Evolutionary conservation across 208 protist genomes (phyloP), one percentile per base, ranked within the genome.

Genomic region (Sergeia podlipaevii): DNA sequence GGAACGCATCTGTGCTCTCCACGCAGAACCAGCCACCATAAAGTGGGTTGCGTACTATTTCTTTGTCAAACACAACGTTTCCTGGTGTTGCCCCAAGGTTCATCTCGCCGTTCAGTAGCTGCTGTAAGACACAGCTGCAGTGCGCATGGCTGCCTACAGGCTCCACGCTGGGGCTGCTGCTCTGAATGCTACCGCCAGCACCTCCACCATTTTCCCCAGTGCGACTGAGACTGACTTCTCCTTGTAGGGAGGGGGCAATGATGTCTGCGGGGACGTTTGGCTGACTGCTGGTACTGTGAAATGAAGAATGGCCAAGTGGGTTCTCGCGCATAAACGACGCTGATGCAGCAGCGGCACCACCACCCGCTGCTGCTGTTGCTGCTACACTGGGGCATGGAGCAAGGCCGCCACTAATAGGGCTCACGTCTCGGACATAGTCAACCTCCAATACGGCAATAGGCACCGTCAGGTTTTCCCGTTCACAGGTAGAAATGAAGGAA

Each of bases 21-120:
- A 87, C 65, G 30, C 50, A 56, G 46, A 81, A 73, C 83, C 83
- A 91, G 18, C 78, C 78, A 23, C 70, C 83, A 68, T 79, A 85
- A 45, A 70, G 73, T n/a, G 66, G 61, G 53, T 67, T 78, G 38
- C 59, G 44, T 46, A 55, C 58, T 42, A 75, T 60, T 21, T 60
- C 50, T 30, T 48, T 38, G 43, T 78, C 70, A 29, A 83, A 78
- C 21, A 64, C 55, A 29, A 78, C 52, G 38, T 46, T 60, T 10
- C 79, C 65, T 8, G 59, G 55, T 24, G 37, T 37, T 8, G 60
- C 51, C 26, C 39, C 38, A 11, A 48, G 34, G 28, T 48, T 48
- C 26, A 39, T 18, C 52, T 17, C 30, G 17, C 44, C 55, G 30
- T 34, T 42, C 29, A 49, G 44, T 6, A 36, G 34, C 55, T 49